phyloP scores from a whole-genome alignment of 768 basidiomycete species.

The Pulveroboletus sp. region DNA sequence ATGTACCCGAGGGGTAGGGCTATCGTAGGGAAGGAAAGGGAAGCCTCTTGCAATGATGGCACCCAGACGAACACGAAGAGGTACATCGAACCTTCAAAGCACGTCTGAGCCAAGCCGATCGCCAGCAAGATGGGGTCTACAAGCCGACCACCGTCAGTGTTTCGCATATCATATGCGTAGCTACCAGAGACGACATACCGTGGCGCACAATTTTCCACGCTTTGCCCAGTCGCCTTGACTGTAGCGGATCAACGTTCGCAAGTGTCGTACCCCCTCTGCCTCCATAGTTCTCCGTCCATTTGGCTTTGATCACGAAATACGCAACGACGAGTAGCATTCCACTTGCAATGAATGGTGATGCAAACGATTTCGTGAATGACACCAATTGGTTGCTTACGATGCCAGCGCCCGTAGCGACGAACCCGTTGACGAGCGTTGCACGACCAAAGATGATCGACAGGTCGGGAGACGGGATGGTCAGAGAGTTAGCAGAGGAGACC shows the following conservation, averaged over 20 bases:
- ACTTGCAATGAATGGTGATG: conserved; percentile 64
- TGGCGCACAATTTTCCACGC: conserved; percentile 55
- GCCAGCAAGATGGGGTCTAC: conserved; percentile 58
- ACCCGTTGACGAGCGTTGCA: conserved; percentile 68
- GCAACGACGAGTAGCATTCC: conserved; percentile 49
- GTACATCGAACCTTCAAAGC: conserved; percentile 83
- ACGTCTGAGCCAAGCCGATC: conserved; percentile 70
- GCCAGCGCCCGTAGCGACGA: conserved; percentile 65
- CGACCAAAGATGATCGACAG: conserved; percentile 69
- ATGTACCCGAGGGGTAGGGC: conserved; percentile 71
- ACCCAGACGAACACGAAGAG: conserved; percentile 84
- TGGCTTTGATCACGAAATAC: conserved; percentile 50
- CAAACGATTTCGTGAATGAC: conserved; percentile 43
- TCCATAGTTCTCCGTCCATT: conserved; percentile 73
- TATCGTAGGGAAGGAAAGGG: conserved; percentile 31
- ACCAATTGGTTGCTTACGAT: conserved; percentile 66
- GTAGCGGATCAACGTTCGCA: conserved; percentile 38
- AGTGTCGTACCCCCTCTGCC: conserved; percentile 30
- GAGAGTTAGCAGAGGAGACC: conserved; percentile 52
- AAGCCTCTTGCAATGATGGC: conserved; percentile 62
- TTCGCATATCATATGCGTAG: not conserved
- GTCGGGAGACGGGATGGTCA: conserved; percentile 49
- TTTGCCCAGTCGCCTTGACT: conserved; percentile 46
- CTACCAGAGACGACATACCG: conserved; percentile 31
- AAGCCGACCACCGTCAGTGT: conserved; percentile 1